Conservation (phyloP, 2,329 filamentous ascomycete genomes). For the Alternaria longipes region DNA sequence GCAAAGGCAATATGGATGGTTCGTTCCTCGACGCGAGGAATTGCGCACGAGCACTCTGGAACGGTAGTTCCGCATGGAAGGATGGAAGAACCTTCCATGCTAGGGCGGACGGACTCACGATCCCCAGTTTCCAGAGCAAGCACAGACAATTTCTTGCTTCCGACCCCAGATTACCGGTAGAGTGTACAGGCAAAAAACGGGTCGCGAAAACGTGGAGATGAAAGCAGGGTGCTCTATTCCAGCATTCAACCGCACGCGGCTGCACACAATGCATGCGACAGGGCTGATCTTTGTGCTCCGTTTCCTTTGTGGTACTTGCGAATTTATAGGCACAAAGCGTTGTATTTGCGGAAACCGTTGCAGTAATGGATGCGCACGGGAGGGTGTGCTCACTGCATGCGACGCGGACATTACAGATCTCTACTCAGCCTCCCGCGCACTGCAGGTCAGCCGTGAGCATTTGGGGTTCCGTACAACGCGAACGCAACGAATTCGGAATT, state of each 20-base stretch:
- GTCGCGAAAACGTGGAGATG: constrained; percentile 15
- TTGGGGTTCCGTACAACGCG: constrained; percentile 12
- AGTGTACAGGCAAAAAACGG: constrained; percentile 19
- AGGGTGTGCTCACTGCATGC: constrained; percentile 45
- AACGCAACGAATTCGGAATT: constrained; percentile 2
- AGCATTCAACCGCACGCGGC: constrained; percentile 16
- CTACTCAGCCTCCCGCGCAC: constrained; percentile 42
- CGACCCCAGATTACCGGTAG: constrained; percentile 26
- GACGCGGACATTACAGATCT: constrained; percentile 31
- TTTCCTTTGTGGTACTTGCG: constrained; percentile 8
- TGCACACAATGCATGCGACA: constrained; percentile 9
- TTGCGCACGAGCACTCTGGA: neutral
- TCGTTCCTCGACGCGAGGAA: constrained; percentile 12
- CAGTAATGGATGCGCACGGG: constrained; percentile 19
- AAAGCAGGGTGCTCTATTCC: neutral
- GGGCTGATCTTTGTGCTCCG: constrained; percentile 11
- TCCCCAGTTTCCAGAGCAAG: constrained; percentile 17
- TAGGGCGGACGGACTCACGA: constrained; percentile 6
- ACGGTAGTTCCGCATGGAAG: constrained; percentile 17
- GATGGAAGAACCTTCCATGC: constrained; percentile 24
- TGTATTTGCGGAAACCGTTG: neutral
- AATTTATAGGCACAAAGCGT: constrained; percentile 1
- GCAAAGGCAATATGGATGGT: constrained; percentile 7
- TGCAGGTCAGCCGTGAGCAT: constrained; percentile 25
- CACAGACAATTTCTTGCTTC: constrained; percentile 15